Evolutionary conservation across 169 alveolate genomes (phyloP).

Genomic region (Plasmodium ovale): DNA sequence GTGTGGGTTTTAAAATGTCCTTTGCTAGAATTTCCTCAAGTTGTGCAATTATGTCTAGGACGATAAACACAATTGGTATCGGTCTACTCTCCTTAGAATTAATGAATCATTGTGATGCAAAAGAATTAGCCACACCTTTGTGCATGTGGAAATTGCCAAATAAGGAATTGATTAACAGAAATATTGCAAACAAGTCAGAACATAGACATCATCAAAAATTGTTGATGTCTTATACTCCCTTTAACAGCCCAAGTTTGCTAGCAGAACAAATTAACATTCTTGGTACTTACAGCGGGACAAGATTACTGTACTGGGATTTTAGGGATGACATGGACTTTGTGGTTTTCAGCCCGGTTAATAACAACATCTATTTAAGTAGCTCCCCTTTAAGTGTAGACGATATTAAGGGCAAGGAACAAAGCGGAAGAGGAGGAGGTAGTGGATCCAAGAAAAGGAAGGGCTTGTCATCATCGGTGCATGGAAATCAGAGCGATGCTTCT

Average conservation of each 20-base stretch:
- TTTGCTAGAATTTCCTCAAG: constrained; percentile 89
- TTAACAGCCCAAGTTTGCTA: constrained; percentile 88
- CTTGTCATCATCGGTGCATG: not conserved
- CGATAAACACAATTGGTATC: constrained; percentile 89
- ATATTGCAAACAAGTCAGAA: constrained; percentile 88
- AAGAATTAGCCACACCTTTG: constrained; percentile 86
- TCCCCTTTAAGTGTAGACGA: constrained; percentile 65
- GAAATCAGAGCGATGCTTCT: not conserved
- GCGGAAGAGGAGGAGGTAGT: not conserved
- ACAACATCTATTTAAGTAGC: constrained; percentile 82
- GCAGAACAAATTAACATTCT: constrained; percentile 91
- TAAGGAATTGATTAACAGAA: constrained; percentile 89
- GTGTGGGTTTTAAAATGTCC: constrained; percentile 92
- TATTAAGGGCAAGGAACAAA: constrained; percentile 24
- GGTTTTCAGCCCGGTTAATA: constrained; percentile 80
- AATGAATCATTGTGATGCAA: constrained; percentile 86
- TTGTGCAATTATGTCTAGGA: constrained; percentile 91
- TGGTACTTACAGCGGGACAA: constrained; percentile 90
- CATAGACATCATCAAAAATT: constrained; percentile 92
- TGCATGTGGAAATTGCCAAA: constrained; percentile 93
- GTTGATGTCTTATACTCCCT: constrained; percentile 91
- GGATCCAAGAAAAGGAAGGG: constrained; percentile 32
- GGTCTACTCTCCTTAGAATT: constrained; percentile 90
- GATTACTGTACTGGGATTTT: constrained; percentile 89
- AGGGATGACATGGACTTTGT: constrained; percentile 89